phyloP scores from a whole-genome alignment of 1,284 basidiomycete species.

The Sporisorium iseilematis-ciliati region DNA sequence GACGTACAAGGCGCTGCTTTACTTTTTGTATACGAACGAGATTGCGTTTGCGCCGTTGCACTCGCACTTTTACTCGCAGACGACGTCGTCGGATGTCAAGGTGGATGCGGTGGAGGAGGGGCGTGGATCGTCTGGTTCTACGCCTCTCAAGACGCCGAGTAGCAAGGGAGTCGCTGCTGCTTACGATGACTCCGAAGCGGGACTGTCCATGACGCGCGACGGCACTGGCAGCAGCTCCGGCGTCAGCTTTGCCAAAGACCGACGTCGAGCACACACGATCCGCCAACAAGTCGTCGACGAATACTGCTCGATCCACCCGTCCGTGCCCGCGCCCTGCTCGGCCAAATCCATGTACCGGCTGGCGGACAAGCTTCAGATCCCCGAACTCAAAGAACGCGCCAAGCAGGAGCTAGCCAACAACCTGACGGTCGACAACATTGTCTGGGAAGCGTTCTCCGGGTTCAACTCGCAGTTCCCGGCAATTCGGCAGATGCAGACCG shows the following conservation, averaged over 20 bases:
- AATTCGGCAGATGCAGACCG: constrained; percentile 75
- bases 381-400: constrained; percentile 78
- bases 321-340: constrained; percentile 81
- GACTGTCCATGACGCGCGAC: neutral
- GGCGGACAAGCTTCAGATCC: constrained; percentile 77
- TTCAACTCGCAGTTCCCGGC: constrained; percentile 85
- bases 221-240: neutral
- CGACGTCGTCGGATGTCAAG: constrained; percentile 18
- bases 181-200: constrained; percentile 17
- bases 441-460: constrained; percentile 85
- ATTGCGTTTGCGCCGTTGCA: constrained; percentile 86
- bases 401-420: constrained; percentile 82
- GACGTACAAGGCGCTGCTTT: constrained; percentile 84
- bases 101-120: neutral
- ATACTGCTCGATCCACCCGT: constrained; percentile 70
- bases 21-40: constrained; percentile 86
- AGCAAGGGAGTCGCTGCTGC: neutral
- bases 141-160: constrained; percentile 6
- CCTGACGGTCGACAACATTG: constrained; percentile 82
- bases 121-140: neutral
- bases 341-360: constrained; percentile 88
- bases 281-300: constrained; percentile 54
- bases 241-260: constrained; percentile 31
- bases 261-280: constrained; percentile 28
- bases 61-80: constrained; percentile 72